Percentiles rank a stretch among this genome's conserved stretches.
Evolutionary conservation across 2,329 filamentous ascomycete genomes (phyloP).

Genomic region (Claviceps maximensis): DNA sequence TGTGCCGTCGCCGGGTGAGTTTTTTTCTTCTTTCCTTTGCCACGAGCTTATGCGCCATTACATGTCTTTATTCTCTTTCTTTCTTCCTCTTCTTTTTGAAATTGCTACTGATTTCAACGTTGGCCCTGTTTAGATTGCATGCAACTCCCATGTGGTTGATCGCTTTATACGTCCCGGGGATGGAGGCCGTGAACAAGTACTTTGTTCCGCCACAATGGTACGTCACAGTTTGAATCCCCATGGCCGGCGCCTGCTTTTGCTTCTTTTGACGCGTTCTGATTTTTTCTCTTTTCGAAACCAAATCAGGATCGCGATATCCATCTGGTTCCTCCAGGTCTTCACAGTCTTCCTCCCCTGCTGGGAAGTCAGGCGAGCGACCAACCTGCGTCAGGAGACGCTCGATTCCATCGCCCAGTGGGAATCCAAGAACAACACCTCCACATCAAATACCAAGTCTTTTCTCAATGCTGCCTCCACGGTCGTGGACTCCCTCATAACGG

Average conservation of each 20-base stretch:
- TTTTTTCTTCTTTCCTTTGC: background rate
- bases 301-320: slow-evolving; percentile 32
- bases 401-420: slow-evolving; percentile 32
- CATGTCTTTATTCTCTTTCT: too few species aligned
- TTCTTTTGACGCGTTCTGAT: background rate
- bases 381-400: slow-evolving; percentile 28
- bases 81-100: too few species aligned
- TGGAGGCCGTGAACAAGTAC: slow-evolving; percentile 26
- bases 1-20: slow-evolving; percentile 31
- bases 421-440: slow-evolving; percentile 18
- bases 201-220: slow-evolving; percentile 47
- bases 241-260: background rate
- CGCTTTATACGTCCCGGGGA: slow-evolving; percentile 33
- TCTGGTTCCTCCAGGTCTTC: slow-evolving; percentile 46
- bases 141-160: slow-evolving; percentile 53
- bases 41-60: too few species aligned
- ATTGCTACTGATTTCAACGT: background rate
- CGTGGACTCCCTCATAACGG: slow-evolving; percentile 15
- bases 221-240: slow-evolving; percentile 13
- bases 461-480: slow-evolving; percentile 12
- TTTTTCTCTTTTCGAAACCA: background rate
- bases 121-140: slow-evolving; percentile 30
- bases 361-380: slow-evolving; percentile 34
- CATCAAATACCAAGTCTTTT: slow-evolving; percentile 9
- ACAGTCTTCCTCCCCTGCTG: slow-evolving; percentile 49